Base-by-base conservation (phyloP, 768 basidiomycete genomes). In the Xanthoconium purpureum region DNA sequence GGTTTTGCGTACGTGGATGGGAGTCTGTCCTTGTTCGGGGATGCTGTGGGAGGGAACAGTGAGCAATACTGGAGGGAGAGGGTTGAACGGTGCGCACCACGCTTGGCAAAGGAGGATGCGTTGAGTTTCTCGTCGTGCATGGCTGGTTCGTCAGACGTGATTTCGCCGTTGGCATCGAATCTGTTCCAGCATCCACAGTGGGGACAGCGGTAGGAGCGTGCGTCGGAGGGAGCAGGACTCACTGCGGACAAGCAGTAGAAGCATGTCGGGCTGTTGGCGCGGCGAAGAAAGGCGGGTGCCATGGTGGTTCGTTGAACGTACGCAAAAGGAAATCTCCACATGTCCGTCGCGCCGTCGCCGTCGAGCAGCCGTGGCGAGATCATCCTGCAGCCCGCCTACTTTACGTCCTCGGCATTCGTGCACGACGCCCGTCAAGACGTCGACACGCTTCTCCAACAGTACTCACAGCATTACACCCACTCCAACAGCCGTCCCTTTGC, bases 91-190 rank as follows among this genome's bases (percentile, higher is more conserved):
- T 24, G 71, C 80, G 42, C 60, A 88, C 91, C 89, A 69, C 90
- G 80, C 67, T 79, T 85, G 0, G 85, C 78, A 67, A 94, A 94
- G 3, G 88, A 87, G 18, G 64, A 70, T 3, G 74, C 67, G 66
- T 94, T 96, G 59, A 95, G 63, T 2, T 78, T 70, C 66, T 92
- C 84, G 60, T 91, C 84, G 66, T 91, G 84, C 91, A 94, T 94
- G 1, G 92, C 91, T 17, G 92, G 89, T 53, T 94, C 88, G 64
- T 93, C 88, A 1, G 91, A 91, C 37, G 87, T 63, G 60, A 95
- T 91, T 60, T 92, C 83, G 37, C 92, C 93, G 13, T 75, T 68
- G 49, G 81, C 71, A 62, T 88, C 83, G 66, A 81, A 90, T 45
- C 84, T 80, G 69, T 93, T 94, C 83, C 84, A 84, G 67, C 88